phyloP scores from a whole-genome alignment of 2,329 filamentous ascomycete genomes.

The Fusarium ambrosium region DNA sequence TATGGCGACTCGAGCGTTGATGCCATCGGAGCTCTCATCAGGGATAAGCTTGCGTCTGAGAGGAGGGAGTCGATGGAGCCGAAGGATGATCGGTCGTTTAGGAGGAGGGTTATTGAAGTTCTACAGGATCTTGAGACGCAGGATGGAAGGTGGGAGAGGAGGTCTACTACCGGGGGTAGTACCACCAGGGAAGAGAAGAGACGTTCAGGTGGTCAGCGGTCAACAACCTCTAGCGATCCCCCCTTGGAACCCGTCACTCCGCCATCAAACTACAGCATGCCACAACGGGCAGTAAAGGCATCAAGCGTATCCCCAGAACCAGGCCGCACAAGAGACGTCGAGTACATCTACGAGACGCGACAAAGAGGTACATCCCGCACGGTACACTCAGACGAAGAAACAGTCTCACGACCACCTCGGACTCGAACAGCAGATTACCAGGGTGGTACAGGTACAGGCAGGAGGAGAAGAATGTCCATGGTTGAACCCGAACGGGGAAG shows the following conservation, averaged over 20 bases:
- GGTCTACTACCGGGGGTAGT: not conserved
- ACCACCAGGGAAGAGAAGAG: not conserved
- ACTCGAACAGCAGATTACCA: not conserved
- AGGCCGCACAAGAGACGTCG: not conserved
- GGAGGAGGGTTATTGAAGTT: not conserved
- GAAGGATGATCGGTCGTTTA: not conserved
- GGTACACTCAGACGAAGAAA: not conserved
- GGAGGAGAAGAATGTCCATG: not conserved
- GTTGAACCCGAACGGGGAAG: not conserved
- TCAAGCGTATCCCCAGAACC: not conserved
- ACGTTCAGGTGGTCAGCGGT: not conserved
- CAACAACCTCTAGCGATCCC: not conserved
- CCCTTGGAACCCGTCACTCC: not conserved
- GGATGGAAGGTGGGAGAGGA: not conserved
- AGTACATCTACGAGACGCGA: not conserved
- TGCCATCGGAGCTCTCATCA: not conserved
- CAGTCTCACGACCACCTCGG: not conserved
- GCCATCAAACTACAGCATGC: not conserved
- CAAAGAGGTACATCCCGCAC: not conserved
- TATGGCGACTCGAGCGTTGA: not conserved
- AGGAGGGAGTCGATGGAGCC: not conserved
- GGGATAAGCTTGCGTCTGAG: not conserved
- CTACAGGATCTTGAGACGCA: not conserved
- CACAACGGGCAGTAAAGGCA: not conserved
- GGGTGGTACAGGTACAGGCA: not conserved